Evolutionary conservation across 257 asterid species (phyloP).

Genomic region (Fraxinus anomala): DNA sequence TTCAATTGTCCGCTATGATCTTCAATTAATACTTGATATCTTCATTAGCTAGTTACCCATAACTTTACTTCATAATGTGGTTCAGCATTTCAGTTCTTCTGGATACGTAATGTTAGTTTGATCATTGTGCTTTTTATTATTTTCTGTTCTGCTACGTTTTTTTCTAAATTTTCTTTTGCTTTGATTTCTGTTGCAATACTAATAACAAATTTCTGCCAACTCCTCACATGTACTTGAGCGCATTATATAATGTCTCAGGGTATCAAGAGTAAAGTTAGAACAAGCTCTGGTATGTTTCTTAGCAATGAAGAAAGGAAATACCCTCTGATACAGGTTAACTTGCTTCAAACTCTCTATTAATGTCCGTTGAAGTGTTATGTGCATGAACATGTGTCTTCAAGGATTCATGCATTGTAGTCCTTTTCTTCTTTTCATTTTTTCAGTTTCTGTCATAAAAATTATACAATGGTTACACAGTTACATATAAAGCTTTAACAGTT

Average conservation of each 20-base stretch:
- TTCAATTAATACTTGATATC: slow-evolving; percentile 1
- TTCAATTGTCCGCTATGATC: slow-evolving; percentile 5
- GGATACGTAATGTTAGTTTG: not conserved
- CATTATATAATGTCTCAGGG: slow-evolving; percentile 48
- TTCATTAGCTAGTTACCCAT: slow-evolving; percentile 1
- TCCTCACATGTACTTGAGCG: slow-evolving; percentile 16
- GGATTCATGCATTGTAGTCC: slow-evolving; percentile 3
- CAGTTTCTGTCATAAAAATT: slow-evolving; percentile 3
- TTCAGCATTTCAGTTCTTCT: slow-evolving; percentile 1
- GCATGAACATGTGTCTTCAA: not conserved
- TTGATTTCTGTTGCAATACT: slow-evolving; percentile 12
- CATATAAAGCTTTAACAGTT: slow-evolving; percentile 4
- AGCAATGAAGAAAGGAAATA: slow-evolving; percentile 60
- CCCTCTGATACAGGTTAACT: slow-evolving; percentile 69
- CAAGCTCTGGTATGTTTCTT: slow-evolving; percentile 88
- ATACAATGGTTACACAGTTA: not conserved
- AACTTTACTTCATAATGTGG: not conserved
- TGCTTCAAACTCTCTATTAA: slow-evolving; percentile 1
- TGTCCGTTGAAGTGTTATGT: not conserved
- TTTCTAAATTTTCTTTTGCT: slow-evolving; percentile 11
- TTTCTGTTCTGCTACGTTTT: not conserved
- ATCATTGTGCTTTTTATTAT: slow-evolving; percentile 2
- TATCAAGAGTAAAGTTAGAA: slow-evolving; percentile 67
- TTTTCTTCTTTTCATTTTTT: not conserved
- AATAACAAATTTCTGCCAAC: slow-evolving; percentile 10